Evolutionary conservation across 2,329 filamentous ascomycete species (phyloP), one percentile per base, ranked within the genome.

Genomic region (Phyllosticta ampelicida): DNA sequence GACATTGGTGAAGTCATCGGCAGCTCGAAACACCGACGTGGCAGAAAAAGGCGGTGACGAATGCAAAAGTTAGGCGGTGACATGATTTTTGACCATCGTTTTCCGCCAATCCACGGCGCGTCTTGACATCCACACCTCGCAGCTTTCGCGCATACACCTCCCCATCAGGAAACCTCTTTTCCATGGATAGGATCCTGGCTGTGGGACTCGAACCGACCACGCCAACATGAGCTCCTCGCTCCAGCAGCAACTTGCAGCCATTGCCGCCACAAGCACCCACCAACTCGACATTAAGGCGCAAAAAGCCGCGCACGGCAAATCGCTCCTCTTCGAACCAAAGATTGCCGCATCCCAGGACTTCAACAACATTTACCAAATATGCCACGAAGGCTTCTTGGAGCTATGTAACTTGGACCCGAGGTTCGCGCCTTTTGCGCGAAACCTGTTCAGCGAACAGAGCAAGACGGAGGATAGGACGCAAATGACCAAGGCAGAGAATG

Each of bases 201-300:
- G 26, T 18, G 19, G 56, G 28, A 19, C 30, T 48, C 10, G 20
- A 54, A 28, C 16, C 30, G 23, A 51, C 29, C 55, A 36, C 49
- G 49, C 49, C 67, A 73, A 60, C 60, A 96, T 95, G 90, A 80
- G 86, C 66, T 89, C 90, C 61, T 89, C 90, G 61, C 86, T 99
- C 65, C 88, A 92, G 75, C 85, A 89, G 77, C 95, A 99, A 81
- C 79, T 99, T 77, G 89, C 91, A 78, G 85, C 89, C 71, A 91
- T 99, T 70, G 89, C 91, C 65, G 86, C 87, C 64, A 89, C 88
- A 68, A 95, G 90, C 66, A 95, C 91, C 66, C 86, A 91, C 70
- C 87, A 92, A 65, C 83, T 97, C 67, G 89, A 97, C 71, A 81
- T 96, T 66, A 96, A 95, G 75, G 89, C 91, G 67, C 90, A 96